Evolutionary conservation across 1,139 yeast species (phyloP).

Genomic region (Sporopachydermia cereana): DNA sequence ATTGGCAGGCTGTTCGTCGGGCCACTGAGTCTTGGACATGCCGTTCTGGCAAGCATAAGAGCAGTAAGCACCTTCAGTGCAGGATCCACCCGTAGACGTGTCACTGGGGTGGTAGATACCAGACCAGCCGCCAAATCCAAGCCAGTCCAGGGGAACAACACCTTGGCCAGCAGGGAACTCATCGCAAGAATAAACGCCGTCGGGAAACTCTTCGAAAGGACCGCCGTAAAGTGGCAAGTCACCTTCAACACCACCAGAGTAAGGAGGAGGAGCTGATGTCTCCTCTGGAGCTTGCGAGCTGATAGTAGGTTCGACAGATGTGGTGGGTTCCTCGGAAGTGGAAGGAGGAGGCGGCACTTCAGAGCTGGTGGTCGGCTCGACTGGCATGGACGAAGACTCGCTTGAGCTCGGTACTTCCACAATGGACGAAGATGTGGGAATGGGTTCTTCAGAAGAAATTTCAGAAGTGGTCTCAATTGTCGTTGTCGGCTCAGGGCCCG

Average conservation of each 20-base stretch:
- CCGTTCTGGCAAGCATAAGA: conserved; percentile 96
- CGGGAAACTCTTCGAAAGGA: conserved; percentile 55
- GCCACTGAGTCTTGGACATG: conserved; percentile 98
- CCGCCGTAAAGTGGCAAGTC: conserved; percentile 41
- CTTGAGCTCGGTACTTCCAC: background rate
- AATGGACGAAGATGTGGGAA: background rate
- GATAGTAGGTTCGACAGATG: background rate
- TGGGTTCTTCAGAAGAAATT: background rate
- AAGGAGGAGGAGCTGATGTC: conserved; percentile 19
- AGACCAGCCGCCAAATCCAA: conserved; percentile 86
- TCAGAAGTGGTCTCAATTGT: background rate
- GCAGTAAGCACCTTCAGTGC: conserved; percentile 86
- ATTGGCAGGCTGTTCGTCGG: conserved; percentile 64
- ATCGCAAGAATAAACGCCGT: conserved; percentile 69
- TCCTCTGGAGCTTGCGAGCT: conserved; percentile 9
- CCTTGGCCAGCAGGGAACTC: conserved; percentile 86
- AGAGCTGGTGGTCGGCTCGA: background rate
- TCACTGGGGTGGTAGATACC: conserved; percentile 47
- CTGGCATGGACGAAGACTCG: background rate
- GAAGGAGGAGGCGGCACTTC: conserved; percentile 11
- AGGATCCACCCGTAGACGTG: conserved; percentile 50
- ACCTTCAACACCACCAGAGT: conserved; percentile 33
- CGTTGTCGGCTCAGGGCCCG: background rate
- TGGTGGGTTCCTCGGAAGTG: conserved; percentile 2
- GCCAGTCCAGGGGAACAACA: conserved; percentile 73